Evolutionary conservation across 73 alveolate species (phyloP).

Genomic region (Breviolum minutum): DNA sequence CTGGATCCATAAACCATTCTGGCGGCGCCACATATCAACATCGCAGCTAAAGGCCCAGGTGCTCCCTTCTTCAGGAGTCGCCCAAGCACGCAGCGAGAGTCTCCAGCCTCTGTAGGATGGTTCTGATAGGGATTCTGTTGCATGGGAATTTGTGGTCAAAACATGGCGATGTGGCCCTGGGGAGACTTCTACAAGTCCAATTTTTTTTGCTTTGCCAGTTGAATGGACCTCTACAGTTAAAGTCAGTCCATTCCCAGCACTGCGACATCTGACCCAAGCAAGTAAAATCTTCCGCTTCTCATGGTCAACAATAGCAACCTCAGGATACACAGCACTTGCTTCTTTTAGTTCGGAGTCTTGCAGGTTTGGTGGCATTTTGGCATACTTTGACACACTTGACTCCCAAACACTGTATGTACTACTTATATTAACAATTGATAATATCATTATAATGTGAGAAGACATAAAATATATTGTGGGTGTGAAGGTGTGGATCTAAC

Average conservation of each 20-base stretch:
- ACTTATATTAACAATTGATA: no score
- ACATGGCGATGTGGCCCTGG: no score
- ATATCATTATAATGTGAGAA: no score
- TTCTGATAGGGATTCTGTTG: neutral
- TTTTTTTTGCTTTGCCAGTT: neutral
- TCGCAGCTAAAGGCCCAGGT: neutral
- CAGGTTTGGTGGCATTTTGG: no score
- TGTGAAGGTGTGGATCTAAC: no score
- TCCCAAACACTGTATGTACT: no score
- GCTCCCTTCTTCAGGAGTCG: conserved; percentile 45
- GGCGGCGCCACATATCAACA: no score
- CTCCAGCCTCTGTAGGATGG: conserved; percentile 22
- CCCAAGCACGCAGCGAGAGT: conserved; percentile 71
- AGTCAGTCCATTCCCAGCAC: neutral
- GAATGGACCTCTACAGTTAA: neutral
- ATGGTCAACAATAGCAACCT: conserved; percentile 67
- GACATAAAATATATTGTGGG: no score
- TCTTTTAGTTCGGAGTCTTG: neutral
- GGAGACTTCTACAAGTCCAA: neutral
- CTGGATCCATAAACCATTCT: no score
- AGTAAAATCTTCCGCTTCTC: conserved; percentile 25
- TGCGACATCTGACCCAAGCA: conserved; percentile 29
- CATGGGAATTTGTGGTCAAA: neutral
- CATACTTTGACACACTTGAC: no score
- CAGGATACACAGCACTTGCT: neutral